Base-by-base conservation (phyloP, 768 basidiomycete genomes). In the Omphalotus guepiniiformis region DNA sequence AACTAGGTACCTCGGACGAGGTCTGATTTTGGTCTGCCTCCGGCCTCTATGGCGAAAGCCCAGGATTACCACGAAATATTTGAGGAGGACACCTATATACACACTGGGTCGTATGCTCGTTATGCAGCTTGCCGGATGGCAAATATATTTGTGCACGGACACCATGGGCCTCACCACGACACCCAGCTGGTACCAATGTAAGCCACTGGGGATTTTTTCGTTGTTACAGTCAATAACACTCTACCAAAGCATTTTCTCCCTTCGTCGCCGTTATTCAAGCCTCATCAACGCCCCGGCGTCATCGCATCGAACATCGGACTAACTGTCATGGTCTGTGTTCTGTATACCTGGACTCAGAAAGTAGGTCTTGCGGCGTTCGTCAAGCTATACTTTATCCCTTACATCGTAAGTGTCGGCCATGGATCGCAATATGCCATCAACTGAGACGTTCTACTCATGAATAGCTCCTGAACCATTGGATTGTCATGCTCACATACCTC, bases 1-100 rank as follows among this genome's bases (percentile, higher is more conserved):
- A 88, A 88, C 57, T 86, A 76, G 51, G 78, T 88, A 16, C 84
- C 83, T 48, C 69, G 71, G 32, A 73, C 73, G n/a, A 68, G 70
- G 18, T 61, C 69, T 9, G 64, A 78, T 43, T 74, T 73, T 44
- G 58, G 60, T 3, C 64, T 81, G 9, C 78, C 76, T 6, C 55
- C 73, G 2, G 65, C 70, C 47, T 52, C 52, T 6, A 56, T 53
- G 16, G 70, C 74, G 2, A 61, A 63, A 11, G 49, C 61, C n/a
- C 48, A 60, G 11, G 75, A 78, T 53, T 79, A 79, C 51, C 70
- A 73, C 30, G 76, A 78, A 36, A 63, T 76, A 11, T 78, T 78
- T 47, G 78, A 77, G 45, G 78, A 80, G n/a, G 48, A 75, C 75
- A 2, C 78, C 78, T 0, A 63, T 80, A 30, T 76, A 73, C 54